Conservation (phyloP, 257 asterid species). For the Petunia axillaris region DNA sequence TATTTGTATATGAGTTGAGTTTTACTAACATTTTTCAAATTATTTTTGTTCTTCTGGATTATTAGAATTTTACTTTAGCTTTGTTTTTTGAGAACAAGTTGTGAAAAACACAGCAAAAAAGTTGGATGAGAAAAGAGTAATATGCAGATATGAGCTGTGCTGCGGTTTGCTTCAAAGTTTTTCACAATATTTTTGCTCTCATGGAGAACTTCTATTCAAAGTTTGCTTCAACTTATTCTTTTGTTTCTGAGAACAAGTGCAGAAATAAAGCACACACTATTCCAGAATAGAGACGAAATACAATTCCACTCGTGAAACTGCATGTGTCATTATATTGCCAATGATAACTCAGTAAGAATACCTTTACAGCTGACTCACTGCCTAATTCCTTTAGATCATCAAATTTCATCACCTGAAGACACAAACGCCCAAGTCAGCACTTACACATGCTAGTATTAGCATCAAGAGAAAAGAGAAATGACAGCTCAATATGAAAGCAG, state of each 20-base stretch:
- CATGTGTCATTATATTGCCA: neutral
- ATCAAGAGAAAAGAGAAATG: neutral
- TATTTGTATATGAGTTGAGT: neutral
- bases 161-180: neutral
- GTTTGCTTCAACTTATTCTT: neutral
- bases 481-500: neutral
- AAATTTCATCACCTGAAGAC: constrained; percentile 88
- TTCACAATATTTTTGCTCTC: constrained; percentile 11
- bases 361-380: constrained; percentile 94
- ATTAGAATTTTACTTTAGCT: constrained; percentile 8
- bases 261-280: neutral
- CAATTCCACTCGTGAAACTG: neutral
- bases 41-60: neutral
- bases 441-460: neutral
- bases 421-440: constrained; percentile 29
- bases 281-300: neutral
- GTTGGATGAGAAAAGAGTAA: neutral
- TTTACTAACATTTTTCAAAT: neutral
- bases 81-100: neutral
- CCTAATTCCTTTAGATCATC: constrained; percentile 94
- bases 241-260: neutral
- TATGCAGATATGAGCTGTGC: neutral
- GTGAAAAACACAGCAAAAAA: neutral
- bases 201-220: neutral
- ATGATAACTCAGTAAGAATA: constrained; percentile 30